Base-by-base conservation (phyloP, 352 stramenopile genomes). In the Saprolegnia parasitica region DNA sequence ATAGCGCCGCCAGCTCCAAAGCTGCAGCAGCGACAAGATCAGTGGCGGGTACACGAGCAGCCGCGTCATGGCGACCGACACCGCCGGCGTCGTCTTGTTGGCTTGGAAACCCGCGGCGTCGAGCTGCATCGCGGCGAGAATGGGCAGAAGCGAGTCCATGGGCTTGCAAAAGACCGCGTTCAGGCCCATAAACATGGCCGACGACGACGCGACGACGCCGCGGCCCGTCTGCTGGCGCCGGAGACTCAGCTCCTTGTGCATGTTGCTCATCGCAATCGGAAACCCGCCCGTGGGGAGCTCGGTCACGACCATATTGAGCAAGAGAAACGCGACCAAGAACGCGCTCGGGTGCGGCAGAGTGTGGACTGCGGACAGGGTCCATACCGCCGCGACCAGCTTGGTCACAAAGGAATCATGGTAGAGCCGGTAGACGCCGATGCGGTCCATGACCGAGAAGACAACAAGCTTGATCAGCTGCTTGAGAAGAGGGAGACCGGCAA, bases 91-190 rank as follows among this genome's bases (percentile, higher is more conserved):
- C 3, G 2, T 40, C 63, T 68, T 23, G n/a, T 61, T 32, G 6
- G 29, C 13, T 49, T 61, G 32, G 18, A 26, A 61, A 23, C 23
- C 29, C 10, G 62, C 39, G n/a, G 29, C 23, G 26, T 68, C 32
- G 23, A 68, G 62, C 50, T 47, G 47, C 11, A 26, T 57, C 9
- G 62, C 62, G 11, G 62, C 62, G 2, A 68, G 42, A 35, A 68
- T 68, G 11, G 62, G 62, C 29, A 68, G 29, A 5, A 68, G n/a
- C 15, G 62, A 68, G 35, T 68, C 62, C 62, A 68, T 68, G 62
- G 62, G 62, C 32, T 68, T 68, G 62, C 62, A 68, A 68, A 68
- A 68, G 21, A 68, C 62, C 5, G 62, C 62, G 21, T 68, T 68
- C 6, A 68, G 62, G 20, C 62, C 62, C 62, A 68, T 68, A 35